phyloP scores from a whole-genome alignment of 441 rosid species.

The Mallotus japonicus region DNA sequence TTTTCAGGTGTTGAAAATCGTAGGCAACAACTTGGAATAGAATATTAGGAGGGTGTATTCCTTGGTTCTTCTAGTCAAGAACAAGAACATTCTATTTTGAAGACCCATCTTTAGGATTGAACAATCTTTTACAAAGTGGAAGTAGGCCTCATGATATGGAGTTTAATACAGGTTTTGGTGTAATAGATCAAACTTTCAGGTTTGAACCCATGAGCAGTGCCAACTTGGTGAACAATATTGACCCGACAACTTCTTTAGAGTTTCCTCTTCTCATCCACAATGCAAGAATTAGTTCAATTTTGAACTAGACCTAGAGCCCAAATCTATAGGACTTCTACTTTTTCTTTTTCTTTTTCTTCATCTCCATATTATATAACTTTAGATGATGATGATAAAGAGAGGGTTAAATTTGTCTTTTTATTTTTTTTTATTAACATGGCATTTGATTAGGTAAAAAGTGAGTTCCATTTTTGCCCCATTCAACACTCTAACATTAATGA shows the following conservation, averaged over 20 bases:
- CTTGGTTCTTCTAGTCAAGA: constrained; percentile 60
- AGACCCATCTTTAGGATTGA: constrained; percentile 46
- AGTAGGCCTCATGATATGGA: constrained; percentile 37
- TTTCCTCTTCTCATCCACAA: constrained; percentile 28
- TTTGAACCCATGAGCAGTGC: constrained; percentile 29
- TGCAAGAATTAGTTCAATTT: constrained; percentile 26
- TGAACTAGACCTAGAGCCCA: constrained; percentile 30
- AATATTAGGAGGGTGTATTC: constrained; percentile 56
- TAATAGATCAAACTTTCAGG: constrained; percentile 38
- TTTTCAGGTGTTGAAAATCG: too few relatives aligned
- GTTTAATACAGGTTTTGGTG: constrained; percentile 39
- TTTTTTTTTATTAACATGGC: too few relatives aligned
- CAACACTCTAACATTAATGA: too few relatives aligned
- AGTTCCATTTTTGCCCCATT: too few relatives aligned
- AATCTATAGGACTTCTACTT: constrained; percentile 26
- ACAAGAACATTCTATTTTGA: constrained; percentile 51
- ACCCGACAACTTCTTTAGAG: constrained; percentile 28
- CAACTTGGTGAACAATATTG: constrained; percentile 24
- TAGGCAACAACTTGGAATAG: constrained; percentile 55
- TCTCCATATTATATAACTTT: too few relatives aligned
- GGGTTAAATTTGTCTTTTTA: too few relatives aligned
- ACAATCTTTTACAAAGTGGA: constrained; percentile 45
- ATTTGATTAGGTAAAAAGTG: too few relatives aligned
- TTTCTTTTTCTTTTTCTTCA: neutral
- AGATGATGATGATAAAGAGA: too few relatives aligned